Percentiles rank a stretch among this genome's conserved stretches.
Evolutionary conservation across 2,329 filamentous ascomycete species (phyloP).

Genomic region (Scedosporium minutisporum): DNA sequence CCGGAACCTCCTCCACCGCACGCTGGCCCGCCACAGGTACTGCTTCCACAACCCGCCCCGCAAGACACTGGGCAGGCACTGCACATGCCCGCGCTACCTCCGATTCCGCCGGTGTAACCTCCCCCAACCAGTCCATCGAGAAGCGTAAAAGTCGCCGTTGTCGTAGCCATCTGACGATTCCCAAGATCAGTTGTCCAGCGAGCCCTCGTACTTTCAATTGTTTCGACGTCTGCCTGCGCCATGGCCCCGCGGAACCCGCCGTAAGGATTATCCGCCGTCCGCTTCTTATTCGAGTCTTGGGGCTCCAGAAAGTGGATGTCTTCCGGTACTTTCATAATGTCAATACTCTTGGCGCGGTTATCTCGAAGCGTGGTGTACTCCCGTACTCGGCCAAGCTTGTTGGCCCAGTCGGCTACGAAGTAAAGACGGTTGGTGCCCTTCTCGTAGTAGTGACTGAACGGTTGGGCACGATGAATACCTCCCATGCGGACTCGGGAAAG

Average conservation of each 20-base stretch:
- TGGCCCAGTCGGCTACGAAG: slow-evolving; percentile 18
- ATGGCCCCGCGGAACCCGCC: too few relatives aligned
- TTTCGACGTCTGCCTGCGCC: too few relatives aligned
- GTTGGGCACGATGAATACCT: slow-evolving; percentile 32
- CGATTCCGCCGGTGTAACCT: not conserved
- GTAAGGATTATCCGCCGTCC: not conserved
- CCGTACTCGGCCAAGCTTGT: not conserved
- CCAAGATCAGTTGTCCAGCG: not conserved
- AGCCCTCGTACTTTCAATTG: too few relatives aligned
- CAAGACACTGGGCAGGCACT: not conserved
- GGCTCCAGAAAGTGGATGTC: not conserved
- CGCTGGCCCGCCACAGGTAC: not conserved
- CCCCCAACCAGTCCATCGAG: not conserved
- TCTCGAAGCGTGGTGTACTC: not conserved
- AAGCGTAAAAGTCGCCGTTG: not conserved
- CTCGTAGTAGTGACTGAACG: slow-evolving; percentile 28
- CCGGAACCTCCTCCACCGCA: not conserved
- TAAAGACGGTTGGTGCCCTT: slow-evolving; percentile 18
- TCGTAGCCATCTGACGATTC: not conserved
- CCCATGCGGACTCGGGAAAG: slow-evolving; percentile 25
- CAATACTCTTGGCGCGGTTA: not conserved
- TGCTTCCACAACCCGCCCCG: not conserved
- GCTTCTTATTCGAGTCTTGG: not conserved
- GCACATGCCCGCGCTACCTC: not conserved
- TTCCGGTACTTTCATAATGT: not conserved